These are phyloP conservation scores for Tetrastigma voinierianum DNA, from an alignment of 164 flowering plant genomes.

Conservation along the genomic window DNA sequence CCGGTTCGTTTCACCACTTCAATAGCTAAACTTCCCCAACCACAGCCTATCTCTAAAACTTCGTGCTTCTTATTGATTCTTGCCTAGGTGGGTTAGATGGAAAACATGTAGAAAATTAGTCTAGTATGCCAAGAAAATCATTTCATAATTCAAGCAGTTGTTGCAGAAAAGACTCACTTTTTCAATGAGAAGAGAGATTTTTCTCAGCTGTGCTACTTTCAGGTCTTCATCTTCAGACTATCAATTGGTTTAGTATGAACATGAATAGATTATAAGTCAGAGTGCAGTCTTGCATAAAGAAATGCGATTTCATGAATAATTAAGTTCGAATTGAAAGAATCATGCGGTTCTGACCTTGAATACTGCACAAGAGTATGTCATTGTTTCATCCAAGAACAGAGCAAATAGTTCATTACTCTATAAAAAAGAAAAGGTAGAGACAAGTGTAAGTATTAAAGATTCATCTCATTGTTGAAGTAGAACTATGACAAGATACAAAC, in stretches of 20 bases:
- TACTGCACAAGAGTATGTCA: slow-evolving; percentile 89
- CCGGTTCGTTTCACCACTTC: slow-evolving; percentile 87
- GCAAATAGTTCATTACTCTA: slow-evolving; percentile 90
- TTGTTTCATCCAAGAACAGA: slow-evolving; percentile 88
- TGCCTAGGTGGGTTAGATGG: slow-evolving; percentile 38
- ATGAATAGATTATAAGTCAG: not conserved
- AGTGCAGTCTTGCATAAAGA: too few relatives aligned
- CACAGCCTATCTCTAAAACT: slow-evolving; percentile 88
- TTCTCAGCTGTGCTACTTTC: slow-evolving; percentile 75
- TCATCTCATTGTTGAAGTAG: too few relatives aligned
- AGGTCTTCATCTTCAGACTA: slow-evolving; percentile 75
- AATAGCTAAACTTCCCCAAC: slow-evolving; percentile 94
- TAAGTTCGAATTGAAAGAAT: not conserved
- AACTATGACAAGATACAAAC: too few relatives aligned
- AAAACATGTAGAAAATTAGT: not conserved
- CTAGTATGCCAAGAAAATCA: not conserved
- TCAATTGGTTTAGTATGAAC: slow-evolving; percentile 1
- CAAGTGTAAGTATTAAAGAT: not conserved
- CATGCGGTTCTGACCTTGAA: slow-evolving; percentile 57
- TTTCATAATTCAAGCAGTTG: not conserved
- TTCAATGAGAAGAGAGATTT: slow-evolving; percentile 71
- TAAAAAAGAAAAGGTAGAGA: slow-evolving; percentile 13
- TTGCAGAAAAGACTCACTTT: slow-evolving; percentile 45
- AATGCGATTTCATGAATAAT: too few relatives aligned
- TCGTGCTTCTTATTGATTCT: slow-evolving; percentile 61